Evolutionary conservation across 331 rosid species (phyloP).

Genomic region (Pyrus hybrid): DNA sequence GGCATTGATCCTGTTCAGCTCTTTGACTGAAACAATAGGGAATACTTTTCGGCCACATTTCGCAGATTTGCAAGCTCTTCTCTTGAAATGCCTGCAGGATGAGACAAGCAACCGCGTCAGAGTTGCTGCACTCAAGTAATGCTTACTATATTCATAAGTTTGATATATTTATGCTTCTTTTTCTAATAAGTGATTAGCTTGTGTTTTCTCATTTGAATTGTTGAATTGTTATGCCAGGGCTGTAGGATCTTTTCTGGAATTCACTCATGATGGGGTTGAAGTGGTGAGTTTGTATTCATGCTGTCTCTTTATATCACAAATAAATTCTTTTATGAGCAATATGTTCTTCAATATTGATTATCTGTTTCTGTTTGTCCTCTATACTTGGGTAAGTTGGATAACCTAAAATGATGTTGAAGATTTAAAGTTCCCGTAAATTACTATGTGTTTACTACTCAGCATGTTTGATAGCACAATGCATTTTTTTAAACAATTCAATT

Average conservation of each 20-base stretch:
- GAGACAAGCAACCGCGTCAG: conserved; percentile 93
- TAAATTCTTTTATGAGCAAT: not conserved
- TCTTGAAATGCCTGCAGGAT: conserved; percentile 91
- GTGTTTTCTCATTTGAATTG: conserved; percentile 15
- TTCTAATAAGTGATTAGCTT: not conserved
- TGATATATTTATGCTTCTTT: not conserved
- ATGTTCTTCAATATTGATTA: not conserved
- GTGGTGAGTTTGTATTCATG: conserved; percentile 53
- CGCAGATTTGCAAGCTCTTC: conserved; percentile 80
- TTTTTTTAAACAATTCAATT: no score
- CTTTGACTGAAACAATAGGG: conserved; percentile 95
- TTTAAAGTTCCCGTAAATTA: not conserved
- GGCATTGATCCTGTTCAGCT: conserved; percentile 94
- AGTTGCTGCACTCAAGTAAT: conserved; percentile 94
- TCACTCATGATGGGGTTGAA: conserved; percentile 83
- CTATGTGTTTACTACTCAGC: not conserved
- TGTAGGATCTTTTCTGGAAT: conserved; percentile 92
- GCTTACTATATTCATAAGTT: not conserved
- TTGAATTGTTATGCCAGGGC: conserved; percentile 54
- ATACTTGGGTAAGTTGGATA: not conserved
- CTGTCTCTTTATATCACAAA: not conserved
- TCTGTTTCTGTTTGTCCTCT: not conserved
- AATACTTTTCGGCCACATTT: conserved; percentile 77
- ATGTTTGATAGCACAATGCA: not conserved
- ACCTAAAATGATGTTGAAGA: not conserved